Evolutionary conservation across 2,329 filamentous ascomycete genomes (phyloP).

Genomic region (Fusarium sp.): DNA sequence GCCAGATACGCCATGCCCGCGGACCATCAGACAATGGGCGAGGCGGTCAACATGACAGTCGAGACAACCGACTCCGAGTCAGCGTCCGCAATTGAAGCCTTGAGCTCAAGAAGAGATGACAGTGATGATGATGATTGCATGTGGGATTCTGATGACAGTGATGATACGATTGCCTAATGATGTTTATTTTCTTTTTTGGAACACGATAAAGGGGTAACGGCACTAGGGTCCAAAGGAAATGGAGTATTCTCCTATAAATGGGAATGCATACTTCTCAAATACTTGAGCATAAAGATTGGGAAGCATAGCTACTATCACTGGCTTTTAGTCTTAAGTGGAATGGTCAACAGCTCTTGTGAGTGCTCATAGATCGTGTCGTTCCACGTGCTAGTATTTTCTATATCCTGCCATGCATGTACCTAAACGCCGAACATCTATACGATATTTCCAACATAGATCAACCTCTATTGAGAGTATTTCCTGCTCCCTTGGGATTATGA

Average conservation of each 20-base stretch:
- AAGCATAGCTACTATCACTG: neutral
- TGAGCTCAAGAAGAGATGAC: conserved; percentile 2
- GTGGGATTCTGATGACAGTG: conserved; percentile 18
- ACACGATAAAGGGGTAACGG: neutral
- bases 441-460: conserved; percentile 32
- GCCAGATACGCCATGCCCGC: conserved; percentile 48
- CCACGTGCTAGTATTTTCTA: conserved; percentile 6
- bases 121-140: conserved; percentile 22
- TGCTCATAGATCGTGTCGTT: conserved; percentile 16
- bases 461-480: conserved; percentile 85
- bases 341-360: neutral
- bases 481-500: conserved; percentile 82
- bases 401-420: conserved; percentile 14
- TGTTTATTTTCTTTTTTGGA: neutral
- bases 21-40: conserved; percentile 39
- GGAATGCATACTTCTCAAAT: neutral
- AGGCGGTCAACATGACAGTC: conserved; percentile 37
- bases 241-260: neutral
- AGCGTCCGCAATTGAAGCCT: conserved; percentile 3
- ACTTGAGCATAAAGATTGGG: neutral
- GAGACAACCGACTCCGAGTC: conserved; percentile 33
- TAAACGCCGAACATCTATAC: conserved; percentile 11
- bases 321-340: neutral
- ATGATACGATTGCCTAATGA: conserved; percentile 13
- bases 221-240: neutral